Evolutionary conservation across 1,284 basidiomycete species (phyloP), one percentile per base, ranked within the genome.

Genomic region (Austroboletus niveus): DNA sequence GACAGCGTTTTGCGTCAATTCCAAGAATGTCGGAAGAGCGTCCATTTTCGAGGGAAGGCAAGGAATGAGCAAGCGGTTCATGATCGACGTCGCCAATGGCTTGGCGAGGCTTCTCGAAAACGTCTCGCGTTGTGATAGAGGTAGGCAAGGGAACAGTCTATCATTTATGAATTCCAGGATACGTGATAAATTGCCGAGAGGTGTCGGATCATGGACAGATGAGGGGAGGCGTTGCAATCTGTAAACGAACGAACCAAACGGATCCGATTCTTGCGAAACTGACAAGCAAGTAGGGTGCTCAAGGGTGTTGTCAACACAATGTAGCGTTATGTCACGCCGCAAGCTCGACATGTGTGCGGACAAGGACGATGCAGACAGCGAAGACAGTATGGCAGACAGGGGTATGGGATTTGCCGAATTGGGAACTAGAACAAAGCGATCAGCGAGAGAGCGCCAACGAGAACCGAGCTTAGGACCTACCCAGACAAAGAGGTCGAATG

Each of bases 11-110:
- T 74, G 61, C 0, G 84, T 67, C 10, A 87, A 67, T 8, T 72
- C 64, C n/a, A 93, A 69, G 66, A 86, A 94, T 0, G 70, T 54
- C 2, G 85, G 80, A 0, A 94, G 73, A 2, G 65, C 67, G 7
- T 74, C 69, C 35, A 85, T 75, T 4, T 82, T 77, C 0, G 81
- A 78, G 0, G 91, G 89, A 6, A 93, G 70, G 15, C 77, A 76
- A 0, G 87, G 81, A 36, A 85, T 71, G 22, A 94, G 75, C 24
- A 92, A 67, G 55, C 81, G 75, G 45, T 80, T 77, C 39, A 94
- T 75, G 14, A 92, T 62, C 20, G 81, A 80, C 4, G 68, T 73
- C 5, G 77, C 77, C 30, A 87, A 59, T 5, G 84, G 80, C 60
- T 80, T 82, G 65, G 72, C 75, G 1, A 91, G 71, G 11, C 80